phyloP scores from a whole-genome alignment of 2,329 filamentous ascomycete genomes.

The Sporothrix pallida region DNA sequence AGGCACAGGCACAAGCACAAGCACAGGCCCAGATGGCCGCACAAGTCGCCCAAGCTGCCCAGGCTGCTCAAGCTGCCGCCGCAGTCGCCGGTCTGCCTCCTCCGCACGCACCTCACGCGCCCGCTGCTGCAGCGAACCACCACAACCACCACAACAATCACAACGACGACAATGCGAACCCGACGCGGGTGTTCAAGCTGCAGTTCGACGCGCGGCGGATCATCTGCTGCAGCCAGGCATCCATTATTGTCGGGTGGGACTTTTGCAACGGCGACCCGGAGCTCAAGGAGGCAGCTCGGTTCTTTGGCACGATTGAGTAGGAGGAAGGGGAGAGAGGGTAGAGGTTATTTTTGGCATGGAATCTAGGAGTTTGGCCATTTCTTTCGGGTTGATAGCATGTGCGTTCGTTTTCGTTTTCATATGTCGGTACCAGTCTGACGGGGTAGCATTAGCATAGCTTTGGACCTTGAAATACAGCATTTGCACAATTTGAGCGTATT shows the following conservation, averaged over 20 bases:
- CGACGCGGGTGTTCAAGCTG: constrained; percentile 84
- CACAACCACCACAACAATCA: too few relatives aligned
- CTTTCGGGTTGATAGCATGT: not conserved
- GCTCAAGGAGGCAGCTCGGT: constrained; percentile 75
- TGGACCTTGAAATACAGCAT: not conserved
- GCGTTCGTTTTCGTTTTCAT: not conserved
- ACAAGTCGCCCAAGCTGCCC: not conserved
- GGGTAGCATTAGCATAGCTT: constrained; percentile 1
- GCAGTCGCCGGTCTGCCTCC: not conserved
- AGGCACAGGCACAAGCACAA: too few relatives aligned
- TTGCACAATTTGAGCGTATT: constrained; percentile 6
- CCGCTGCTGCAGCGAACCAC: constrained; percentile 43
- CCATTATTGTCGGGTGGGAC: constrained; percentile 94
- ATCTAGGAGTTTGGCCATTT: not conserved
- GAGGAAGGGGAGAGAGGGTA: not conserved
- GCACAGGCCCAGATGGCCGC: too few relatives aligned
- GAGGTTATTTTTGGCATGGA: not conserved
- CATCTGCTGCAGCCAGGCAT: constrained; percentile 91
- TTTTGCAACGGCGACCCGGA: constrained; percentile 88
- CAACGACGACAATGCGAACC: constrained; percentile 51
- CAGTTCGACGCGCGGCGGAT: constrained; percentile 95
- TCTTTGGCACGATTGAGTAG: constrained; percentile 71
- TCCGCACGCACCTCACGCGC: constrained; percentile 52
- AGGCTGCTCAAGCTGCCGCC: not conserved
- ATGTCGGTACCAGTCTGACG: constrained; percentile 13